These are phyloP conservation scores for Aspergillaceae sp. DNA, from an alignment of 2,329 filamentous ascomycete genomes.

Conservation along the genomic window DNA sequence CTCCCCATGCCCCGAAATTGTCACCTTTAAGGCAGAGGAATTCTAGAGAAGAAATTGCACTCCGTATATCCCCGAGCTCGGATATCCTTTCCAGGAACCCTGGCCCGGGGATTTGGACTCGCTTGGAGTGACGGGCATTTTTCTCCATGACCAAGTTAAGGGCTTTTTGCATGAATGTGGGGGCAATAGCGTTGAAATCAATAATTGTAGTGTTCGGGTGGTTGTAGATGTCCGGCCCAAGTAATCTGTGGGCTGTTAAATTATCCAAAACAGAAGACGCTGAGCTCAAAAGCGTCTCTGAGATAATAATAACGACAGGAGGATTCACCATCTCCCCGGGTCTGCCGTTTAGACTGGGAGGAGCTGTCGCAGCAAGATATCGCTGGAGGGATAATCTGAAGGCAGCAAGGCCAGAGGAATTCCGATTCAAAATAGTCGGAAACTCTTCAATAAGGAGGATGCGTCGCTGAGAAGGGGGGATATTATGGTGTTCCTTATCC, in stretches of 20 bases:
- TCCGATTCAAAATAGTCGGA: conserved; percentile 62
- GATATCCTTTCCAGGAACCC: conserved; percentile 69
- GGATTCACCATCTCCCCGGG: conserved; percentile 41
- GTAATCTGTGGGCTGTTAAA: conserved; percentile 81
- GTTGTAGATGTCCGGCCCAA: conserved; percentile 76
- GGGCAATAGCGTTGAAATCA: conserved; percentile 88
- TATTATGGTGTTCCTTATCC: conserved; percentile 2
- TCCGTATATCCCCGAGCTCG: conserved; percentile 85
- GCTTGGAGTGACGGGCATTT: conserved; percentile 69
- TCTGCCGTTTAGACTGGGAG: conserved; percentile 32
- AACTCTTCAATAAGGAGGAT: conserved; percentile 75
- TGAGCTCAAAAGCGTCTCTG: conserved; percentile 79
- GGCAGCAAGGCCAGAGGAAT: conserved; percentile 55
- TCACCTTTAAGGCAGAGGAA: conserved; percentile 84
- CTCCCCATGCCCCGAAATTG: conserved; percentile 63
- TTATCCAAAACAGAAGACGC: conserved; percentile 79
- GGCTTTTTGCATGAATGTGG: conserved; percentile 76
- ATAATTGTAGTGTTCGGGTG: conserved; percentile 72
- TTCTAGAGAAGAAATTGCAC: conserved; percentile 82
- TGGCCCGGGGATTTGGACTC: conserved; percentile 67
- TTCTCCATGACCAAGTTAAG: conserved; percentile 75
- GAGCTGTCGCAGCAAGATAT: conserved; percentile 62
- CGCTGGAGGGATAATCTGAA: conserved; percentile 69
- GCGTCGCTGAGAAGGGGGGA: conserved; percentile 29
- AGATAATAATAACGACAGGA: conserved; percentile 82